phyloP scores from a whole-genome alignment of 2,329 filamentous ascomycete genomes.

The Xylariaceae sp. region DNA sequence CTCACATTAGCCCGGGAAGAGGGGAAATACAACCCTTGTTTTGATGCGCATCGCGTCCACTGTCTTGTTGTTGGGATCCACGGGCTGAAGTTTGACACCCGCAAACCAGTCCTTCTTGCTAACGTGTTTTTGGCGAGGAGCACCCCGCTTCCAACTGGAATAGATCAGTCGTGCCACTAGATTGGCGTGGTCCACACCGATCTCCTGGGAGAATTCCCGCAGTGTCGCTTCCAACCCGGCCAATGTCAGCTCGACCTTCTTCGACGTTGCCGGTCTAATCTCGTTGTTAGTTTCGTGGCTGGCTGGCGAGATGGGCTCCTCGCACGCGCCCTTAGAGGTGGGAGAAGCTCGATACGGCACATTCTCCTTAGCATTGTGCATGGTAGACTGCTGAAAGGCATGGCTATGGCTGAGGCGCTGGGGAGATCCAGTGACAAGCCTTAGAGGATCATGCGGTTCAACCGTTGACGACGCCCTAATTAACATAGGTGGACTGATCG shows the following conservation, averaged over 20 bases:
- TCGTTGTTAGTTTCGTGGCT: too few relatives aligned
- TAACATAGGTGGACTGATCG: constrained; percentile 16
- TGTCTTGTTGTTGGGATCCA: constrained; percentile 26
- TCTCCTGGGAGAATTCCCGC: constrained; percentile 36
- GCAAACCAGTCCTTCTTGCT: constrained; percentile 45
- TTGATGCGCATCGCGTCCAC: constrained; percentile 43
- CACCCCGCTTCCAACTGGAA: constrained; percentile 37
- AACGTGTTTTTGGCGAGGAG: constrained; percentile 35
- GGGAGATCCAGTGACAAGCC: constrained; percentile 20
- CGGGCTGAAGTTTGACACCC: constrained; percentile 34
- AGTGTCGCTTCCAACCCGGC: constrained; percentile 39
- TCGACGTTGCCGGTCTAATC: too few relatives aligned
- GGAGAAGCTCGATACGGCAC: too few relatives aligned
- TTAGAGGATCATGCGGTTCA: constrained; percentile 10
- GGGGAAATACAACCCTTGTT: constrained; percentile 41
- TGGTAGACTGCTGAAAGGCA: too few relatives aligned
- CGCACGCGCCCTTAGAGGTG: too few relatives aligned
- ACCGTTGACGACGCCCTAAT: constrained; percentile 15
- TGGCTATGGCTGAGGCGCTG: too few relatives aligned
- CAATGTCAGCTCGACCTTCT: constrained; percentile 37
- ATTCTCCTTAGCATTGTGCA: too few relatives aligned
- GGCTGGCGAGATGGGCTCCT: too few relatives aligned
- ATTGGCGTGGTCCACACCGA: constrained; percentile 41
- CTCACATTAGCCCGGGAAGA: background rate
- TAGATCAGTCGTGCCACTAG: constrained; percentile 41